These are phyloP conservation scores for Stromatinia cepivora DNA, from an alignment of 2,329 filamentous ascomycete species.

Conservation along the genomic window DNA sequence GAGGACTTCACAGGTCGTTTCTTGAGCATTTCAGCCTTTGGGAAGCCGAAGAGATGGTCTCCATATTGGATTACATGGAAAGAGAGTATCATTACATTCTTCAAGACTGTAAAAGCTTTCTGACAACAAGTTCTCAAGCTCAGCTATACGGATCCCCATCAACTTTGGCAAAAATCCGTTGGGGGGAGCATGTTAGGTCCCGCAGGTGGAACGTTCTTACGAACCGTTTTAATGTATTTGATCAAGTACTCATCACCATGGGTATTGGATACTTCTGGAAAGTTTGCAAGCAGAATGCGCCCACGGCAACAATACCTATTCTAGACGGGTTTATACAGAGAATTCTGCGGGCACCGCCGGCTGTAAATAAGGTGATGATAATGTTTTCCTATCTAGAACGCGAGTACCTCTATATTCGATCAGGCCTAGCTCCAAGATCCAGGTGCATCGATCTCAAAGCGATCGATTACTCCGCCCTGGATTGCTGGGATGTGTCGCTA, in stretches of 20 bases:
- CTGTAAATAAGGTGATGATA: neutral
- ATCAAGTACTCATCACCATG: neutral
- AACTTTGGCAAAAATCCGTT: neutral
- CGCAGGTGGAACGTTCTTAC: neutral
- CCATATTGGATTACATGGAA: neutral
- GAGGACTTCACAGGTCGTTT: neutral
- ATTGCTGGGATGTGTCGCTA: neutral
- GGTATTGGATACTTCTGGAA: constrained; percentile 4
- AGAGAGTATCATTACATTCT: constrained; percentile 5
- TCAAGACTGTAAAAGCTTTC: neutral
- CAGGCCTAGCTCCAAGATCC: neutral
- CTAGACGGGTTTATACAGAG: neutral
- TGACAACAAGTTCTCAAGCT: neutral
- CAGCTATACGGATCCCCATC: neutral
- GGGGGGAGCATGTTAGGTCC: no score
- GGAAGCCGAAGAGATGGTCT: neutral
- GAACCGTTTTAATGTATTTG: neutral
- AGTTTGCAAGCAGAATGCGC: constrained; percentile 1
- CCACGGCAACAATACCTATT: neutral
- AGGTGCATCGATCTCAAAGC: neutral
- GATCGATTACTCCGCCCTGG: no score
- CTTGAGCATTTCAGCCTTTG: neutral
- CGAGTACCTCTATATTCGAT: neutral
- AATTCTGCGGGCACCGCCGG: neutral
- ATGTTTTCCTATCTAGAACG: neutral